phyloP scores from a whole-genome alignment of 2,329 filamentous ascomycete genomes.

The Hortaea sp. region DNA sequence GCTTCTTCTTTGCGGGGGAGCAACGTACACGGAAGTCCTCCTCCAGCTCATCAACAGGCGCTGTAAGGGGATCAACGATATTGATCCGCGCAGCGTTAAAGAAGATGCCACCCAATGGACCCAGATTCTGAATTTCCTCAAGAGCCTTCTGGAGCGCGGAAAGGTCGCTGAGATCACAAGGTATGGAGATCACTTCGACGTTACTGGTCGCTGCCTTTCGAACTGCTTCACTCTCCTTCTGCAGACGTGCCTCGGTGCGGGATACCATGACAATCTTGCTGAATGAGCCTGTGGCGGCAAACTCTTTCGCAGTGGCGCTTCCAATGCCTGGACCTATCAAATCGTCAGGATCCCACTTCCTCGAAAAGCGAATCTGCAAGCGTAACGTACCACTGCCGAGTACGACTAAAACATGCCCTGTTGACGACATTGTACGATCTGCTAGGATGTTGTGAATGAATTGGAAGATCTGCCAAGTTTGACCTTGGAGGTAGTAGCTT shows the following conservation, averaged over 20 bases:
- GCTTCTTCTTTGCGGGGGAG: background rate
- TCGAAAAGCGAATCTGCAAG: no score
- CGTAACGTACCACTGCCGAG: no score
- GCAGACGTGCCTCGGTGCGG: conserved; percentile 7
- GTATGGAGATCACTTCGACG: conserved; percentile 1
- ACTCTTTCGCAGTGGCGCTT: conserved; percentile 6
- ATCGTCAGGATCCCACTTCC: no score
- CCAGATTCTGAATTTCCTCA: conserved; percentile 4
- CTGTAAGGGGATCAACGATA: conserved; percentile 3
- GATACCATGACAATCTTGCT: conserved; percentile 6
- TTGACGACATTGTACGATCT: no score
- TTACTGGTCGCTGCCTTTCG: background rate
- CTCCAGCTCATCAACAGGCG: conserved; percentile 6
- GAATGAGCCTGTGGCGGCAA: conserved; percentile 4
- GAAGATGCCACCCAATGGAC: conserved; percentile 5
- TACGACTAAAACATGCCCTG: no score
- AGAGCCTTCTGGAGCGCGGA: conserved; percentile 4
- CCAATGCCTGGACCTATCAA: conserved; percentile 7
- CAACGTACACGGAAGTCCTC: conserved; percentile 5
- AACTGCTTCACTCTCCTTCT: conserved; percentile 4
- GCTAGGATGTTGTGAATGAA: no score
- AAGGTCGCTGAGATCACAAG: conserved; percentile 5
- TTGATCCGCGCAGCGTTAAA: conserved; percentile 8
- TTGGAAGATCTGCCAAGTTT: no score
- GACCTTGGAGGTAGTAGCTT: no score